Evolutionary conservation across 257 asterid genomes (phyloP), one percentile per base, ranked within the genome.

Genomic region (Solanum neorickii): DNA sequence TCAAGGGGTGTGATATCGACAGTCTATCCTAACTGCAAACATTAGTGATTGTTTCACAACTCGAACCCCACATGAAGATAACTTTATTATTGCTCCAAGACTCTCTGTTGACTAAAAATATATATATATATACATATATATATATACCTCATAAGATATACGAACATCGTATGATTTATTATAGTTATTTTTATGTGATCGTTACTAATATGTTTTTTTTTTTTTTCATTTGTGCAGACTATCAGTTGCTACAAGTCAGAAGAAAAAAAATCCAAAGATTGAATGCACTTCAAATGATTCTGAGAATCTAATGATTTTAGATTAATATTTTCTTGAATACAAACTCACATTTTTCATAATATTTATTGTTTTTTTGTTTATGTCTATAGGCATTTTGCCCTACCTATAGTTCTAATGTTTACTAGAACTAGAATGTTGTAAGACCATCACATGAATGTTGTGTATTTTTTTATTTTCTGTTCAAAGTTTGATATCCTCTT

Each of bases 211-310:
- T 47, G 56, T 47, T 47, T 47, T 4, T 47, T 47, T 46, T 12
- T 46, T 47, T 47, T 69, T 47, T 47, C 3, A 42, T 46, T 27
- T 14, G 12, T 46, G 85, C 85, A 80, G 85, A 29, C 44, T 80
- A 16, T 46, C 84, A 16, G 42, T 80, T 80, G 68, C 84, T 25
- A 80, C 84, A 47, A 80, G 84, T 16, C 3, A 44, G 62, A 25
- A 78, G 84, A 78, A 44, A 9, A 78, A 2, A 78, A 8, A 44
- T 14, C 84, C 84, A 44, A 46, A 78, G 25, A 27, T 15, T 25
- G 84, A 78, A 78, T 78, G 84, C 84, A 78, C 66, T 78, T 78
- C 84, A 9, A 78, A 46, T 78, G 84, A 77, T 44, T 77, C n/a
- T 78, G 42, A 46, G 65, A 78, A 52, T 46, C 16, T 25, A 42